Percentiles rank a stretch among this genome's conserved stretches.
Conservation (phyloP, 2,329 filamentous ascomycete genomes). For the Karstenula rhodostoma region DNA sequence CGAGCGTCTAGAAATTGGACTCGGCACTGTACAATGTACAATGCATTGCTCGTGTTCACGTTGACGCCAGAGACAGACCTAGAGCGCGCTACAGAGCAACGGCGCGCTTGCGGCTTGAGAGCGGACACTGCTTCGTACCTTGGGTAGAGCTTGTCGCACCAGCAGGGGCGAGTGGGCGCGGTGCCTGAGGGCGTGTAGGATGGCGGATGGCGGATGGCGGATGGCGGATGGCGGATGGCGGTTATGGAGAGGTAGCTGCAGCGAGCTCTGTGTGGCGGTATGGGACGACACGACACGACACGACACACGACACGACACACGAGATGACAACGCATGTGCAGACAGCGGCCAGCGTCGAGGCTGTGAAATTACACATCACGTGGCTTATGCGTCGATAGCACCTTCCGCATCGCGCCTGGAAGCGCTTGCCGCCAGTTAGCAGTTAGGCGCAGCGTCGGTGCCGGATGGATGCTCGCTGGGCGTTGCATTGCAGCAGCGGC, state of each 20-base stretch:
- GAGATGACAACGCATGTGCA: neutral
- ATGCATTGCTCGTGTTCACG: too few species aligned
- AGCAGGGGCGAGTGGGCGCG: neutral
- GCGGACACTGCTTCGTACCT: neutral
- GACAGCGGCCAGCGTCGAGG: neutral
- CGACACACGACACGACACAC: neutral
- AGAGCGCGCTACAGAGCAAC: neutral
- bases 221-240: too few species aligned
- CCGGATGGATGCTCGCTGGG: neutral
- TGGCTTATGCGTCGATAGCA: constrained; percentile 3
- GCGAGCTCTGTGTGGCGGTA: too few species aligned
- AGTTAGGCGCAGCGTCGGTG: constrained; percentile 7
- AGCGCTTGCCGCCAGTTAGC: constrained; percentile 11
- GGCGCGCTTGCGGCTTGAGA: constrained; percentile 5
- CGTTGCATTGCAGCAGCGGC: too few species aligned
- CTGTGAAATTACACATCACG: constrained; percentile 7
- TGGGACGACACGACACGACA: neutral
- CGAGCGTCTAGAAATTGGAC: too few species aligned
- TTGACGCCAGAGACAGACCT: neutral
- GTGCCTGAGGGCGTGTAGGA: neutral
- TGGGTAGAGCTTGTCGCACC: neutral
- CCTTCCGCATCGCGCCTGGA: constrained; percentile 11
- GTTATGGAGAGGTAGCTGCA: too few species aligned
- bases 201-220: too few species aligned
- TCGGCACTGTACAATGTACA: too few species aligned